Base-by-base conservation (phyloP, 2,329 filamentous ascomycete genomes). In the Parafenestella ontariensis region DNA sequence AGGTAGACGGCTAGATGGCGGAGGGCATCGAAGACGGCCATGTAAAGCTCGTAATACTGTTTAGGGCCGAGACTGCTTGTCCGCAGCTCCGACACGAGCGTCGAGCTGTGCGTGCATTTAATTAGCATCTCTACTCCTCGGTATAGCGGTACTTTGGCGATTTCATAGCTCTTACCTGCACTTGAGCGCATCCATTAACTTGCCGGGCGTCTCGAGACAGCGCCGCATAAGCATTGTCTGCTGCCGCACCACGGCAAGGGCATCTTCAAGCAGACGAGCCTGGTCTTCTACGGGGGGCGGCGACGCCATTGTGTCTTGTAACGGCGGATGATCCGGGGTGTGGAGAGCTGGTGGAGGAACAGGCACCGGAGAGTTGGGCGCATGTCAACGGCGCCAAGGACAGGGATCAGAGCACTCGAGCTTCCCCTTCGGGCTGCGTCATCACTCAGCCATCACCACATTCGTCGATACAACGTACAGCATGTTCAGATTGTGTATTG, bases 11-110 rank as follows among this genome's bases (percentile, higher is more conserved):
- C 96, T 48, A 99, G 88, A 79, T 98, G 94, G 76, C 95, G 92
- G 74, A 99, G 81, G 61, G 96, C 94, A 82, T 99, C 95, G 79
- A 99, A 99, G 59, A 99, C 92, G 63, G 95, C 87, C 95, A 99
- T 99, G 81, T 99, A 99, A 54, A 99, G 86, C 82, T 99, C 96
- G 78, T 99, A 99, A 82, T 99, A 99, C 78, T 99, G 95, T 78
- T 99, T 99, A 29, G 95, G 95, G n/a, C 95, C 92, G 46, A 99
- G 85, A 70, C 91, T 97, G 76, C 93, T 96, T 4, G 95, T 99
- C 68, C 95, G 92, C 69, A 99, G 86, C 78, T 99, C 95, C n/a
- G 95, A 97, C 57, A 99, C 94, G 61, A 99, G 86, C 18, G 95
- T 99, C 37, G 95, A 99, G 80, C 95, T 98, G 73, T 59, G 61